Conservation (phyloP, 345 rosid genomes). For the Orychophragmus violaceus region DNA sequence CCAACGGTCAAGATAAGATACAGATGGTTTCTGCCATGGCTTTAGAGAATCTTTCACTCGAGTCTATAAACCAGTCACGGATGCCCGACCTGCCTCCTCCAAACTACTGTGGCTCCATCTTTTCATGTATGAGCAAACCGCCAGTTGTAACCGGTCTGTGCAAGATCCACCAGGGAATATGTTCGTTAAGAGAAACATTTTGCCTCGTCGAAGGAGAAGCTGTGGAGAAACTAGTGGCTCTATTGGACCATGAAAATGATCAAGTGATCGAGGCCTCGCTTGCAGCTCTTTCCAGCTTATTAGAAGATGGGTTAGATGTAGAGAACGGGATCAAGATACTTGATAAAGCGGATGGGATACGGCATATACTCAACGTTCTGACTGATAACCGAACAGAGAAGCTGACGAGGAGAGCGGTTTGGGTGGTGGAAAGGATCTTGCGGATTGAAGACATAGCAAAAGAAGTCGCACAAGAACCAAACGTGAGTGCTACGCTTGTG, state of each 20-base stretch:
- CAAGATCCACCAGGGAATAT: constrained; percentile 70
- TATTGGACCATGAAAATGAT: constrained; percentile 69
- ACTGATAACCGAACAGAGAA: constrained; percentile 50
- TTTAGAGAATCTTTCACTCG: constrained; percentile 77
- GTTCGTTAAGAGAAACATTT: constrained; percentile 73
- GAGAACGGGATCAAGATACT: constrained; percentile 52
- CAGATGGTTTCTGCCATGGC: constrained; percentile 89
- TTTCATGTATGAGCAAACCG: constrained; percentile 69
- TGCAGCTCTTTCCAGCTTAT: constrained; percentile 69
- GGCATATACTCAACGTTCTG: constrained; percentile 46
- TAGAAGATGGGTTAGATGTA: constrained; percentile 69
- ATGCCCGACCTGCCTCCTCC: constrained; percentile 67
- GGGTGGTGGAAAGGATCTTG: constrained; percentile 81
- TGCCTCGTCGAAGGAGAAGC: constrained; percentile 71
- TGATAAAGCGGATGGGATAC: constrained; percentile 41
- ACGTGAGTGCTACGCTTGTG: constrained; percentile 68
- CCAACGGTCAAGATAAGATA: constrained; percentile 68
- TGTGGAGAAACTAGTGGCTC: constrained; percentile 58
- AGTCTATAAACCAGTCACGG: constrained; percentile 57
- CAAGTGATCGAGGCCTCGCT: constrained; percentile 75
- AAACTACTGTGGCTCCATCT: constrained; percentile 48
- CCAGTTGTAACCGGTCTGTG: constrained; percentile 62
- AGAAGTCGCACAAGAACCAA: constrained; percentile 65
- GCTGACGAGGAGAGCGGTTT: constrained; percentile 63
- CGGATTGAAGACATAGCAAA: constrained; percentile 69